These are phyloP conservation scores for Geranium incanum DNA, from an alignment of 441 rosid genomes.

Conservation along the genomic window DNA sequence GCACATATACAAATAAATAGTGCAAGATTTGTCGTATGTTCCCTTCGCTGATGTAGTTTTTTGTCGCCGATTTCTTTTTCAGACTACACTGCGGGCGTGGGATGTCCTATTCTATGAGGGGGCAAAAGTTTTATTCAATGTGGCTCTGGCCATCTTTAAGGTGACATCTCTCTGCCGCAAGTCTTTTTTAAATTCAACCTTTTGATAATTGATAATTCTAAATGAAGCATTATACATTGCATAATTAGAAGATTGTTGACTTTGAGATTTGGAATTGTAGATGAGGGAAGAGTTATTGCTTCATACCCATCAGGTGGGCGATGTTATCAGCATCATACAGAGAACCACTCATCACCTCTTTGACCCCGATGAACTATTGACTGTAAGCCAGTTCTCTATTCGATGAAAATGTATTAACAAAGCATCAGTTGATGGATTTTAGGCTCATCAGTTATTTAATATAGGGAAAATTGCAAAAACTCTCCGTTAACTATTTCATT, in stretches of 20 bases:
- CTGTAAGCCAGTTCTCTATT: constrained; percentile 36
- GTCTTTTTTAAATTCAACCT: background rate
- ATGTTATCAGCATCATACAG: constrained; percentile 75
- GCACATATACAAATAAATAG: background rate
- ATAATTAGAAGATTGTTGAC: background rate
- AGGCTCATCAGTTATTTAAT: background rate
- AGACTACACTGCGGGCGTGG: constrained; percentile 97
- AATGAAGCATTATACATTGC: background rate
- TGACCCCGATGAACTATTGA: constrained; percentile 84
- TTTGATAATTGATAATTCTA: background rate
- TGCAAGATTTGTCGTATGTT: constrained; percentile 5
- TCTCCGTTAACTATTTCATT: too few species aligned
- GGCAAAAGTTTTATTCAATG: constrained; percentile 88
- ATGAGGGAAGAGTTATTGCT: constrained; percentile 90
- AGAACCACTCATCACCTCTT: constrained; percentile 82
- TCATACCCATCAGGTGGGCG: constrained; percentile 86
- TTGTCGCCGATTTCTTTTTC: constrained; percentile 17
- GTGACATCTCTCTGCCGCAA: constrained; percentile 28
- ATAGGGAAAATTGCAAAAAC: too few species aligned
- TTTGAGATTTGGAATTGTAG: constrained; percentile 32
- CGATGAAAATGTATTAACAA: background rate
- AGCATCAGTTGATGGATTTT: background rate
- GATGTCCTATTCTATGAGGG: constrained; percentile 97
- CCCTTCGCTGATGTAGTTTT: constrained; percentile 11
- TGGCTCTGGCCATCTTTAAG: constrained; percentile 95